Evolutionary conservation across 2,329 filamentous ascomycete species (phyloP).

Genomic region (Monosporascus ibericus): DNA sequence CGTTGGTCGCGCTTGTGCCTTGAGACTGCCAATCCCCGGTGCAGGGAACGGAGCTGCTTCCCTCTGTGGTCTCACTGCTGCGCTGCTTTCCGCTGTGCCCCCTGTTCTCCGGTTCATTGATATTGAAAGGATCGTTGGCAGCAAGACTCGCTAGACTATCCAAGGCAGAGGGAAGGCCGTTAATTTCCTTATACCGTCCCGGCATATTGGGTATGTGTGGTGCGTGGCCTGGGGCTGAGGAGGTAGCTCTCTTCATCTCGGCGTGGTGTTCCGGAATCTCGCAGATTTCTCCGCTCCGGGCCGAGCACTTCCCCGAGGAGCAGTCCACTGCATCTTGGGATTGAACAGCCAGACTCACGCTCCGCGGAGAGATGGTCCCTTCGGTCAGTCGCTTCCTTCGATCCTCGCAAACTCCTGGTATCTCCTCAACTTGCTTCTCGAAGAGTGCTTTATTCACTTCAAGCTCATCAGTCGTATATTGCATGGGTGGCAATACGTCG

Average conservation of each 20-base stretch:
- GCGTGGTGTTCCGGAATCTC: constrained; percentile 17
- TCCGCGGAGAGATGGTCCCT: constrained; percentile 38
- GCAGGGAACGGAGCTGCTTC: constrained; percentile 47
- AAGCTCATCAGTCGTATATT: constrained; percentile 78
- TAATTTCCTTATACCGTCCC: constrained; percentile 34
- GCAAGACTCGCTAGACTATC: constrained; percentile 42
- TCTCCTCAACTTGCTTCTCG: constrained; percentile 61
- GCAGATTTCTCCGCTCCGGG: constrained; percentile 1
- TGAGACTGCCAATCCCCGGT: constrained; percentile 58
- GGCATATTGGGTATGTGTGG: constrained; percentile 27
- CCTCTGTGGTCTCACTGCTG: constrained; percentile 57
- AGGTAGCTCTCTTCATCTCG: constrained; percentile 19
- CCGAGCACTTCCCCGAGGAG: constrained; percentile 9
- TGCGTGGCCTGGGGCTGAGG: constrained; percentile 17
- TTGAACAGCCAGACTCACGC: constrained; percentile 33
- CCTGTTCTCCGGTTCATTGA: constrained; percentile 30
- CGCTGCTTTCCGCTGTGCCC: constrained; percentile 42
- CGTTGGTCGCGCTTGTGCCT: constrained; percentile 56
- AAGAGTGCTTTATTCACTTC: constrained; percentile 70
- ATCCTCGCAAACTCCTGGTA: constrained; percentile 41
- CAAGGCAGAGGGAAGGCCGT: constrained; percentile 38
- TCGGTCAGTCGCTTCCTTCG: constrained; percentile 31
- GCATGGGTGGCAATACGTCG: constrained; percentile 78
- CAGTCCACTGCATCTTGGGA: constrained; percentile 16
- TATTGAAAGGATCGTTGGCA: constrained; percentile 43